Evolutionary conservation across 1,284 basidiomycete species (phyloP).

Genomic region (Rhodotorula sp.): DNA sequence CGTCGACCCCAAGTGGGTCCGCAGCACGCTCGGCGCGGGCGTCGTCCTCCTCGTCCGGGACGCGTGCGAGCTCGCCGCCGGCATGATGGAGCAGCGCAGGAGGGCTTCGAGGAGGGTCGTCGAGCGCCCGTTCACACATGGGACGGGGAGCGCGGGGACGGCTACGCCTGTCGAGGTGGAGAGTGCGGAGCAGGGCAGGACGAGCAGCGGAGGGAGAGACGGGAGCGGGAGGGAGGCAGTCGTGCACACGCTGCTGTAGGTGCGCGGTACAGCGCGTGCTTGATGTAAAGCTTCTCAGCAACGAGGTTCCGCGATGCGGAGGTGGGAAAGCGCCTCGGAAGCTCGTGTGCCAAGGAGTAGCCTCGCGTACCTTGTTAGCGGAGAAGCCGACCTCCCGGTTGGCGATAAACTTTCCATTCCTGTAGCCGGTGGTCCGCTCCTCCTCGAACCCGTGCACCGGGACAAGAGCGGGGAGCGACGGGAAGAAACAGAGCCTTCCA

Average conservation of each 20-base stretch:
- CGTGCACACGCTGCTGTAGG: slow-evolving; percentile 12
- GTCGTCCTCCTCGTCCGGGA: slow-evolving; percentile 39
- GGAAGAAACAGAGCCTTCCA: background rate
- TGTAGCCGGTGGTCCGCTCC: too few relatives aligned
- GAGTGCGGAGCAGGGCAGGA: background rate
- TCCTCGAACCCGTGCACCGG: too few relatives aligned
- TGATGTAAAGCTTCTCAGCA: background rate
- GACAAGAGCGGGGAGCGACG: background rate
- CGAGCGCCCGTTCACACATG: slow-evolving; percentile 32
- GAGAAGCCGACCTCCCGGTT: too few relatives aligned
- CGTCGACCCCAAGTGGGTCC: slow-evolving; percentile 45
- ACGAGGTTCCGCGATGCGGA: too few relatives aligned
- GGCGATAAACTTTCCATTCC: too few relatives aligned
- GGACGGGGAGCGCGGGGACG: background rate
- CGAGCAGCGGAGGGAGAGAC: slow-evolving; percentile 7
- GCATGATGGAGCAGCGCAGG: slow-evolving; percentile 37
- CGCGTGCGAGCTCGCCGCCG: slow-evolving; percentile 28
- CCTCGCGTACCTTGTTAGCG: too few relatives aligned
- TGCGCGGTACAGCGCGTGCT: background rate
- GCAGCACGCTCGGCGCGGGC: slow-evolving; percentile 42
- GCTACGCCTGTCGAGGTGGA: background rate
- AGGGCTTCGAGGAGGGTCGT: slow-evolving; percentile 38
- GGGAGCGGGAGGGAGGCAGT: slow-evolving; percentile 5
- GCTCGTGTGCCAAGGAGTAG: too few relatives aligned
- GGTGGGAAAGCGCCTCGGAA: too few relatives aligned